Base-by-base conservation (phyloP, 2,329 filamentous ascomycete genomes). In the Verticillium dahliae region DNA sequence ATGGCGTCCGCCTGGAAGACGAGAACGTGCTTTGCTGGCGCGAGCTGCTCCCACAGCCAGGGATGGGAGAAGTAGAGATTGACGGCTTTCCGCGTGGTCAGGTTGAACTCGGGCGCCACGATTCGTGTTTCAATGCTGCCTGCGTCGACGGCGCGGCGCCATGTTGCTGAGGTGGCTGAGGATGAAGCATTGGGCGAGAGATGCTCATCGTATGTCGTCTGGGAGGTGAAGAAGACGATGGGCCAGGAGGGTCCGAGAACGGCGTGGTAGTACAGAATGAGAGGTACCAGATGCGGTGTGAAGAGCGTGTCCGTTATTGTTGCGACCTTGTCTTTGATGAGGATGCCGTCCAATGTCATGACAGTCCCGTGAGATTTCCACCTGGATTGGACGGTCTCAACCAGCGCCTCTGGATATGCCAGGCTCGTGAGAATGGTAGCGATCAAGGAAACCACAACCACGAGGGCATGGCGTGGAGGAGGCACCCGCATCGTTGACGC, bases 241-340 rank as follows among this genome's bases (percentile, higher is more conserved):
- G 77, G 77, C 78, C 78, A 80, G 10, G 65, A 64, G 10, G 77
- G 76, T 1, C 78, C 78, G 4, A 80, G 74, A 11, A 77, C 72
- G 52, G 68, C 68, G 45, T 70, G 66, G 63, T 75, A 78, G 61
- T 77, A 75, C 14, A 78, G 66, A 45, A 78, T 70, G n/a, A 76
- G 65, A 9, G 75, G 74, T 35, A 77, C 65, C 13, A 77, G 67
- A 37, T 37, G 35, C 13, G 35, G 35, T 13, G 35, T 13, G 35
- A 37, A 37, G 13, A 37, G 13, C n/a, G 72, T 71, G 61, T 76
- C 75, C 39, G 76, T 69, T 18, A 77, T 76, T 7, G 75, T 69
- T 0, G 75, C 75, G 5, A 69, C 75, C 18, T 62, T 62, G n/a
- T 59, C 45, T 15, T 15, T 52, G 45, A 52, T 52, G 45, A n/a